Percentiles rank a stretch among this genome's conserved stretches.
These are phyloP conservation scores for Beta macrorhiza DNA, from an alignment of 179 eudicot genomes.

Conservation along the genomic window DNA sequence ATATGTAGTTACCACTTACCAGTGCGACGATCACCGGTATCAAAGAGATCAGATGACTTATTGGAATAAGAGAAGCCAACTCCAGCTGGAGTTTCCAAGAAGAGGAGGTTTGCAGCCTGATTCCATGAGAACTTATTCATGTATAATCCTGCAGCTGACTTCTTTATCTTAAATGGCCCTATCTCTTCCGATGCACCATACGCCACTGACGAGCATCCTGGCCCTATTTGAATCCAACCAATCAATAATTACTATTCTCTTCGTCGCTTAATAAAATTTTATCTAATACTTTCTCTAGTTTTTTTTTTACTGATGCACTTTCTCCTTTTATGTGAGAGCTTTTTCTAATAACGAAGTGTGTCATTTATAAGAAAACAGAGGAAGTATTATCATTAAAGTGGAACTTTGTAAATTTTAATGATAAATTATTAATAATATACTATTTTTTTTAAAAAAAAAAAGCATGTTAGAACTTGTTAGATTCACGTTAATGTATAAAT, in stretches of 20 bases:
- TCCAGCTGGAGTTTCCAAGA: conserved; percentile 93
- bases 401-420: too few relatives aligned
- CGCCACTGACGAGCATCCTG: conserved; percentile 97
- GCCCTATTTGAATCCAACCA: conserved; percentile 41
- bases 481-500: too few relatives aligned
- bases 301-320: too few relatives aligned
- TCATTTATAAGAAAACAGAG: too few relatives aligned
- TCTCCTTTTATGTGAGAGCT: too few relatives aligned
- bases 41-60: conserved; percentile 58
- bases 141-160: conserved; percentile 47
- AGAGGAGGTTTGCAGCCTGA: conserved; percentile 63
- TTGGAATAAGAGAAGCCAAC: conserved; percentile 90
- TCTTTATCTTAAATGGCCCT: conserved; percentile 87
- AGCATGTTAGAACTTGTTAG: too few relatives aligned
- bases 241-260: not conserved
- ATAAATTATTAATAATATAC: too few relatives aligned
- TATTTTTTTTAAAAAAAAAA: too few relatives aligned
- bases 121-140: conserved; percentile 86
- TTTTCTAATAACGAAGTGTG: too few relatives aligned
- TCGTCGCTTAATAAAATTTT: not conserved
- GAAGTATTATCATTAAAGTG: too few relatives aligned
- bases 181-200: conserved; percentile 96
- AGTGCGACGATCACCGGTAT: conserved; percentile 85
- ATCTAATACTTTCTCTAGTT: too few relatives aligned
- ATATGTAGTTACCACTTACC: conserved; percentile 30